Conservation (phyloP, 2,329 filamentous ascomycete genomes). For the Monosporascus sp. region DNA sequence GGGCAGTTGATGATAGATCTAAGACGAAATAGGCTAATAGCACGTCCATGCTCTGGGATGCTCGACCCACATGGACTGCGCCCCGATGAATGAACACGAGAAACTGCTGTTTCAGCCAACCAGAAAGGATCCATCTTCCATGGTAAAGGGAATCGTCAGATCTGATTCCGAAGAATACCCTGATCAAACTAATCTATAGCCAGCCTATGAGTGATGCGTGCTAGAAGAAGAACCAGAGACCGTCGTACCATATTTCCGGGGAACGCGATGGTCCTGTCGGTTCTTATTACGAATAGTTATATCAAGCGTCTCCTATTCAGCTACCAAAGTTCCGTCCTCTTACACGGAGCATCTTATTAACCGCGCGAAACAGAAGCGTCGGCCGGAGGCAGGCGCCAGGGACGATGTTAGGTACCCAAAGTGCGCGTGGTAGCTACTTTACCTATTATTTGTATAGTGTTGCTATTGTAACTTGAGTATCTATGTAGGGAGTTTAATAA, state of each 20-base stretch:
- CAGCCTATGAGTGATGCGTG: conserved; percentile 7
- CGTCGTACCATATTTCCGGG: conserved; percentile 6
- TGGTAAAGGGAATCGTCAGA: conserved; percentile 8
- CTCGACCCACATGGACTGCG: conserved; percentile 19
- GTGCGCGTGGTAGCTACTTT: too few species aligned
- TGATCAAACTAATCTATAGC: conserved; percentile 10
- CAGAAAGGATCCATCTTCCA: conserved; percentile 9
- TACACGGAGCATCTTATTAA: too few species aligned
- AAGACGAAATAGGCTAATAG: conserved; percentile 9
- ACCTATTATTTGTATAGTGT: too few species aligned
- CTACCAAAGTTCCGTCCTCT: neutral
- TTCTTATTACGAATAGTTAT: neutral
- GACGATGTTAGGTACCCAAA: too few species aligned
- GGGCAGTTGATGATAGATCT: neutral
- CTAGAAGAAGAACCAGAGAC: conserved; percentile 4
- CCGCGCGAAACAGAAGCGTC: too few species aligned
- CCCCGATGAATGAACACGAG: conserved; percentile 39
- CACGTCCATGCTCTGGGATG: conserved; percentile 15
- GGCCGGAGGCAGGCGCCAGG: too few species aligned
- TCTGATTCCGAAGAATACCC: conserved; percentile 18
- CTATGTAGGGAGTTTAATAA: too few species aligned
- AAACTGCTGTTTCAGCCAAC: conserved; percentile 38
- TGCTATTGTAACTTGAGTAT: too few species aligned
- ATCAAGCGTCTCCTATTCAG: neutral
- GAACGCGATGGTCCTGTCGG: neutral